These are phyloP conservation scores for Epichloe bromicola DNA, from an alignment of 2,329 filamentous ascomycete species.

Conservation along the genomic window DNA sequence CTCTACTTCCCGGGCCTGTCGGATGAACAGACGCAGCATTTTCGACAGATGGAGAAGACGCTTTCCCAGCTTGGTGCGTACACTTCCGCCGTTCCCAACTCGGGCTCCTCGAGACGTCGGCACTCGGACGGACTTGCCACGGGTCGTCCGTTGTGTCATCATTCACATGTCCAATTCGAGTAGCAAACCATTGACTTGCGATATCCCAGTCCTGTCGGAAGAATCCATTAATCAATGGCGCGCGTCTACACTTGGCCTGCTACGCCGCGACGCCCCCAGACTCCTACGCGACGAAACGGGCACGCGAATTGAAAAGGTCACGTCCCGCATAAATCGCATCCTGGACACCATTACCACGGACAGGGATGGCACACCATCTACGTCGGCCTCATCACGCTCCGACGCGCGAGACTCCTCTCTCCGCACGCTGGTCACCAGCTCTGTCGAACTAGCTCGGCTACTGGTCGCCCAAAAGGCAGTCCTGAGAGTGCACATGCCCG, in stretches of 20 bases:
- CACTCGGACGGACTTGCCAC: too few species aligned
- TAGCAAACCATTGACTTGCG: too few species aligned
- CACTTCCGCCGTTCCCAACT: not conserved
- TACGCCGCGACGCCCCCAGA: constrained; percentile 38
- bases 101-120: too few species aligned
- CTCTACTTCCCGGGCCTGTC: constrained; percentile 52
- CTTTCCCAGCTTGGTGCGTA: constrained; percentile 28
- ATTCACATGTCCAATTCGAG: too few species aligned
- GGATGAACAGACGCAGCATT: constrained; percentile 35
- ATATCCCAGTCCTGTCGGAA: constrained; percentile 24
- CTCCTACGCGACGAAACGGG: constrained; percentile 34
- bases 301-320: constrained; percentile 27
- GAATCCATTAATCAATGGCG: constrained; percentile 54
- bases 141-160: too few species aligned
- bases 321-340: constrained; percentile 34
- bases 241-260: constrained; percentile 46
- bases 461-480: constrained; percentile 46
- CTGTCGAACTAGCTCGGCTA: constrained; percentile 43
- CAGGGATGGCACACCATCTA: not conserved
- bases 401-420: constrained; percentile 39
- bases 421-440: constrained; percentile 36
- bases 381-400: constrained; percentile 18
- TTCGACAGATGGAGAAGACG: constrained; percentile 35
- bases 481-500: constrained; percentile 43
- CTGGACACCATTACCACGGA: constrained; percentile 35